Evolutionary conservation across 2,329 filamentous ascomycete species (phyloP).

Genomic region (Colletotrichum filicis): DNA sequence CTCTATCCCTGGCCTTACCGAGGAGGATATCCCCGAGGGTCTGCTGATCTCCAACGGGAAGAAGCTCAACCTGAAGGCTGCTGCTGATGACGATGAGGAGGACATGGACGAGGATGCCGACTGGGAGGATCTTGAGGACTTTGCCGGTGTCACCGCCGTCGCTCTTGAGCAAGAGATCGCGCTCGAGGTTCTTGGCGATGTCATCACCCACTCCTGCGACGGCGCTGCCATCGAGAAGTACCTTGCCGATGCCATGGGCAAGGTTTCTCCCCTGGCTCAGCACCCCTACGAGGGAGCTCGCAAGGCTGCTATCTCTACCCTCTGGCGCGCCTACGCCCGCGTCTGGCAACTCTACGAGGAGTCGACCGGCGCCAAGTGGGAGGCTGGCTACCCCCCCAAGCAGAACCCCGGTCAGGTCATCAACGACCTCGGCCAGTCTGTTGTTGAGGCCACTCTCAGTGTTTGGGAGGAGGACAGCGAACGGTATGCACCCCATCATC

Average conservation of each 20-base stretch:
- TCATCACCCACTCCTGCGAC: constrained; percentile 86
- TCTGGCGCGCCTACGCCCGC: constrained; percentile 93
- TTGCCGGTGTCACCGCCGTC: constrained; percentile 86
- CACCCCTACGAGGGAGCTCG: constrained; percentile 94
- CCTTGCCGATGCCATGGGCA: constrained; percentile 88
- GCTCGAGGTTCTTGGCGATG: constrained; percentile 92
- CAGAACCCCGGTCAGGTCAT: constrained; percentile 83
- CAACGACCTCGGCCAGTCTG: constrained; percentile 84
- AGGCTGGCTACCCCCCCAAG: constrained; percentile 86
- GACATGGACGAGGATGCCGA: constrained; percentile 75
- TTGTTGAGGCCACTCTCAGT: constrained; percentile 84
- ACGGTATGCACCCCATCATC: constrained; percentile 71
- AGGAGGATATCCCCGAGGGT: constrained; percentile 60
- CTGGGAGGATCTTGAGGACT: constrained; percentile 85
- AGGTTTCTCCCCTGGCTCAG: constrained; percentile 82
- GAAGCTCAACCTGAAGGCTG: constrained; percentile 81
- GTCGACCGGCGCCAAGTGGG: constrained; percentile 83
- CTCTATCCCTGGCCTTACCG: constrained; percentile 78
- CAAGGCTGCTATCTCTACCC: constrained; percentile 88
- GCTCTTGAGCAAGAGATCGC: constrained; percentile 98
- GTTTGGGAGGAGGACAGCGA: constrained; percentile 93
- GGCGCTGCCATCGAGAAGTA: constrained; percentile 80
- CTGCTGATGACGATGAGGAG: constrained; percentile 64
- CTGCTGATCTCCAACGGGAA: constrained; percentile 83
- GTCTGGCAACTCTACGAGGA: constrained; percentile 90